Base-by-base conservation (phyloP, 192 early-diverging fungal species). In the Pilobolus umbonatus region DNA sequence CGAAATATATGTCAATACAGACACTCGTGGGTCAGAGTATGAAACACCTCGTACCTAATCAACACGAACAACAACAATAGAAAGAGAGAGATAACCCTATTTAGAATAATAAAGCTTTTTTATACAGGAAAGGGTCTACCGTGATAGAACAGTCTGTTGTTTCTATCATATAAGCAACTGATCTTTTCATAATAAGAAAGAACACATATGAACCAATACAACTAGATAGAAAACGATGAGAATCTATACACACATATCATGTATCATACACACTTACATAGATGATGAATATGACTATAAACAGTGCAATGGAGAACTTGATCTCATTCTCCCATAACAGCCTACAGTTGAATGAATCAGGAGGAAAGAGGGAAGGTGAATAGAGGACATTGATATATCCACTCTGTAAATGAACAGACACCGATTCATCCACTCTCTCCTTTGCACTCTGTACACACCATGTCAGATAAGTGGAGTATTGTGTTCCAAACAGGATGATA, bases 1-100 rank as follows among this genome's bases (percentile, higher is more conserved):
- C 84, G 28, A 95, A 95, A 75, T 95, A 86, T 72, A 86, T 92
- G 71, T 85, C 85, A 49, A 83, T 92, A 57, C 87, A 89, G 64
- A 80, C 76, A 61, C 77, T 82, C 31, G 73, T 92, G 56, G 85
- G 86, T 29, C 77, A 86, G 66, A 88, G 89, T 72, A 76, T 93
- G 60, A 76, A 86, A 52, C 75, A 88, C 49, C 67, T 53, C 28
- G 57, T 47, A 38, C 40, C 55, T 43, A 3, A 28, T 21, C 36
- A 38, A 38, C 14, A 15, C 14, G 4, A 42, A 42, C 39, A 46
- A 46, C 22, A 54, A 34, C 34, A n/a, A 46, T n/a, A 46, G 26
- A 5, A 22, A 54, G 19, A 36, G 31, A 36, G 1, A 53, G 6
- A 28, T 24, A 26, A 4, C 8, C 14, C 25, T 28, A 2, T n/a